phyloP scores from a whole-genome alignment of 345 rosid genomes.

The Lepidium didymum region DNA sequence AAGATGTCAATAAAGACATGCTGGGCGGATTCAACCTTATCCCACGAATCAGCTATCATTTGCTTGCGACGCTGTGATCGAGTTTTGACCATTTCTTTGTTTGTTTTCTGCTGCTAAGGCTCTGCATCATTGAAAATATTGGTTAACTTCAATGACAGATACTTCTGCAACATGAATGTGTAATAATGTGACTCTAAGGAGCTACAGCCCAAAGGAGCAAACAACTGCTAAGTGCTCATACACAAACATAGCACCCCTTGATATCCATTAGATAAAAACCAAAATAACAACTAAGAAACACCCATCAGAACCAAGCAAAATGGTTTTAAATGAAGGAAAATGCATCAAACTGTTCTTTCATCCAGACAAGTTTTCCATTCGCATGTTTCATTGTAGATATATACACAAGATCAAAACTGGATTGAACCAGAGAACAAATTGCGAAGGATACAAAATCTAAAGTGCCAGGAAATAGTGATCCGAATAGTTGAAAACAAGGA shows the following conservation, averaged over 20 bases:
- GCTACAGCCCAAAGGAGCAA: background rate
- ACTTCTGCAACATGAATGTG: background rate
- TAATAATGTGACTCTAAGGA: background rate
- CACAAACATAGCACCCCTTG: background rate
- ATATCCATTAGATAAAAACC: background rate
- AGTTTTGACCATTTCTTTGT: conserved; percentile 20
- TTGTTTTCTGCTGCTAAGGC: background rate
- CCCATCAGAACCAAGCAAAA: conserved; percentile 4
- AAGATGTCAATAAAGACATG: conserved; percentile 17
- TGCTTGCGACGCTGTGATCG: background rate
- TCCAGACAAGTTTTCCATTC: background rate
- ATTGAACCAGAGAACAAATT: background rate
- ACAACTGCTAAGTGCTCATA: background rate
- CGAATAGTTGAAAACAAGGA: background rate
- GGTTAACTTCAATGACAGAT: background rate
- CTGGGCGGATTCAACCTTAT: background rate
- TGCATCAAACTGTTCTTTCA: background rate
- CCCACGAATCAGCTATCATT: background rate
- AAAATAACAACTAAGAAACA: background rate
- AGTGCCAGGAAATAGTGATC: background rate
- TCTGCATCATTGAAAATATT: conserved; percentile 15
- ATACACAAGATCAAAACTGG: background rate
- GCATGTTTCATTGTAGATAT: background rate
- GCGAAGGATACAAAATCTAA: background rate
- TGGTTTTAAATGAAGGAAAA: background rate